Percentiles rank a stretch among this genome's conserved stretches.
These are phyloP conservation scores for Rhodotorula graminis DNA, from an alignment of 768 basidiomycete genomes.

Conservation along the genomic window DNA sequence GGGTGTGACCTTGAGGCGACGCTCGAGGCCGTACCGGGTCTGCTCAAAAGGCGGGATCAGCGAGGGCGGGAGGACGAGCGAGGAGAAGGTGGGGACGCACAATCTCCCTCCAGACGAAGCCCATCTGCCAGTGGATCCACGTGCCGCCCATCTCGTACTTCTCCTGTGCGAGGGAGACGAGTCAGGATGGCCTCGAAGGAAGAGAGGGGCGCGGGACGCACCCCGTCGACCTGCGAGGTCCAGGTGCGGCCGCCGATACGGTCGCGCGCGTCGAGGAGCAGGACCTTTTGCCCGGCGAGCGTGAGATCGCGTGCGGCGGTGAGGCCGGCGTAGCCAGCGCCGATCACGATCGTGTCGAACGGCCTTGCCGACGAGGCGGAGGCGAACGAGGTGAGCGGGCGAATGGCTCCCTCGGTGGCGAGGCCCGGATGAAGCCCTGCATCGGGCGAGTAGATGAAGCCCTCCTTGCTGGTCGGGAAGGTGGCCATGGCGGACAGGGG, in stretches of 20 bases:
- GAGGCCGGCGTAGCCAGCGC: constrained; percentile 10
- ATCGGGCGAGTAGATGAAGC: neutral
- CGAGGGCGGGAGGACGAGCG: neutral
- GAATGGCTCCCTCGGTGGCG: constrained; percentile 5
- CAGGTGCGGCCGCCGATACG: constrained; percentile 14
- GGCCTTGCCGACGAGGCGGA: neutral
- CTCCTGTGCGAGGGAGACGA: neutral
- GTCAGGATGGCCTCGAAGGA: too few species aligned
- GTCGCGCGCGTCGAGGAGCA: constrained; percentile 19
- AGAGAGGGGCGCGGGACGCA: too few species aligned
- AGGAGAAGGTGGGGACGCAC: neutral
- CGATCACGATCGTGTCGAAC: constrained; percentile 14
- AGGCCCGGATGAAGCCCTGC: neutral
- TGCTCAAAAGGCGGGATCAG: neutral
- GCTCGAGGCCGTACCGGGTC: constrained; percentile 5
- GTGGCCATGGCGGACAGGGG: neutral
- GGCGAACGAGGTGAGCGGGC: neutral
- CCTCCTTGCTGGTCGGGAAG: neutral
- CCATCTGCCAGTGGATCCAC: constrained; percentile 4
- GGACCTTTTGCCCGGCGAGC: constrained; percentile 1
- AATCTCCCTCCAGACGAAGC: constrained; percentile 12
- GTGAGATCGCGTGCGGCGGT: constrained; percentile 7
- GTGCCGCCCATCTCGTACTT: constrained; percentile 18
- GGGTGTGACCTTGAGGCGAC: constrained; percentile 2
- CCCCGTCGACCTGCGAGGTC: constrained; percentile 8